A percentile compares a stretch with the other conserved stretches of the same genome.
These are phyloP conservation scores for Pelagomonas calceolata DNA, from an alignment of 108 stramenopile genomes.

Conservation along the genomic window DNA sequence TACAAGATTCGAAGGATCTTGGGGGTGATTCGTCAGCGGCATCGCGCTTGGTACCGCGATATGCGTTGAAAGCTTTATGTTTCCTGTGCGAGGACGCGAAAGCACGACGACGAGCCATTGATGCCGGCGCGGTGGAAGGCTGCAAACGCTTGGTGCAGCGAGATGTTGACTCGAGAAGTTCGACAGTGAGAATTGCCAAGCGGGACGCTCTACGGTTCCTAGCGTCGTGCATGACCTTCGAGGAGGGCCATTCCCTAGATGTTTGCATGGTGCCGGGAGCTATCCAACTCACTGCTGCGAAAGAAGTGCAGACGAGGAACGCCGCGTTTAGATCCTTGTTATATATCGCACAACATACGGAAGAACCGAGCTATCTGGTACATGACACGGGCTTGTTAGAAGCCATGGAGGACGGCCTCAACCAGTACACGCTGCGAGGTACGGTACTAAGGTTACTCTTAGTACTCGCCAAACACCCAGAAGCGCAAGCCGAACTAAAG, in stretches of 20 bases:
- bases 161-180: background rate
- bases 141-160: background rate
- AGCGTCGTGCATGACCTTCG: background rate
- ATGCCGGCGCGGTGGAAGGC: background rate
- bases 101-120: background rate
- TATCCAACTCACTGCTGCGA: background rate
- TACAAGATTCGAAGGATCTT: background rate
- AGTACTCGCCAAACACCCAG: background rate
- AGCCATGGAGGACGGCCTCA: background rate
- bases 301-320: background rate
- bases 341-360: background rate
- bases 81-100: background rate
- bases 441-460: background rate
- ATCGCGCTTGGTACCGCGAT: background rate
- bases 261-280: background rate
- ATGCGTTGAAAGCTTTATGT: background rate
- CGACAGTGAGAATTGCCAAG: background rate
- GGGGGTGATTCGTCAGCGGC: background rate
- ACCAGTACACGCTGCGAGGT: background rate
- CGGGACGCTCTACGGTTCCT: background rate
- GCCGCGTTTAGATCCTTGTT: background rate
- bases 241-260: background rate
- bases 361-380: background rate
- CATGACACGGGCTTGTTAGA: too few relatives aligned
- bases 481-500: background rate